phyloP scores from a whole-genome alignment of 2,329 filamentous ascomycete genomes.

The Colletotrichum destructivum region DNA sequence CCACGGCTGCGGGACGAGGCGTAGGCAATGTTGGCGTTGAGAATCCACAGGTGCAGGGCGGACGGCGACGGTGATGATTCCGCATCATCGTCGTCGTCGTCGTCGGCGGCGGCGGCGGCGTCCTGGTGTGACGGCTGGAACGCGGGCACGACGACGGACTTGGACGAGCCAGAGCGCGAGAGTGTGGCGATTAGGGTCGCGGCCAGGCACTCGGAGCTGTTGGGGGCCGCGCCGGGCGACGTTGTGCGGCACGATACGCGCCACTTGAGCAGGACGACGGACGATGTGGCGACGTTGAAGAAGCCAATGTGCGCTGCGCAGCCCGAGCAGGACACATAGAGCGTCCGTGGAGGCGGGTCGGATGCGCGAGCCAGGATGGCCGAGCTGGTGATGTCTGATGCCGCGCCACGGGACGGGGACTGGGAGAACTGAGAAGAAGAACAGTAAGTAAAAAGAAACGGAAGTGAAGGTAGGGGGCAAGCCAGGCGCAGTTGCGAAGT shows the following conservation, averaged over 20 bases:
- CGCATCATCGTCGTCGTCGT: conserved; percentile 22
- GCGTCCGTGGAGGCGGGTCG: conserved; percentile 46
- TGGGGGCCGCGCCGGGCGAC: conserved; percentile 51
- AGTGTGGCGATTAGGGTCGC: conserved; percentile 68
- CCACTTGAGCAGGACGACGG: conserved; percentile 72
- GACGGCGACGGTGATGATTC: not conserved
- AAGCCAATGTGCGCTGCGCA: conserved; percentile 65
- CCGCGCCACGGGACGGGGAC: conserved; percentile 49
- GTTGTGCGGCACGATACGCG: conserved; percentile 60
- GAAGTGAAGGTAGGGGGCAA: conserved; percentile 13
- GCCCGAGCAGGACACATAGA: conserved; percentile 61
- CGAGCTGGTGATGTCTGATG: conserved; percentile 48
- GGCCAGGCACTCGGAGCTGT: conserved; percentile 65
- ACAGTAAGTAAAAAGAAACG: conserved; percentile 14
- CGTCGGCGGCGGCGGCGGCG: not conserved
- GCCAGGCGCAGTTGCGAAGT: conserved; percentile 5
- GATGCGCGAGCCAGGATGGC: conserved; percentile 46
- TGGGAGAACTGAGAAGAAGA: conserved; percentile 54
- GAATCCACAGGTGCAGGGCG: conserved; percentile 66
- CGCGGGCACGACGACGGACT: conserved; percentile 66
- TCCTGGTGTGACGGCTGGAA: conserved; percentile 7
- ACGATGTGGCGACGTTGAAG: conserved; percentile 60
- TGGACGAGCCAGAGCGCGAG: conserved; percentile 70
- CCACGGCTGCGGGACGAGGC: conserved; percentile 56
- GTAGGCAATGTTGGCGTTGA: conserved; percentile 70